Evolutionary conservation across 2,329 filamentous ascomycete genomes (phyloP).

Genomic region (Bisporella sp.): DNA sequence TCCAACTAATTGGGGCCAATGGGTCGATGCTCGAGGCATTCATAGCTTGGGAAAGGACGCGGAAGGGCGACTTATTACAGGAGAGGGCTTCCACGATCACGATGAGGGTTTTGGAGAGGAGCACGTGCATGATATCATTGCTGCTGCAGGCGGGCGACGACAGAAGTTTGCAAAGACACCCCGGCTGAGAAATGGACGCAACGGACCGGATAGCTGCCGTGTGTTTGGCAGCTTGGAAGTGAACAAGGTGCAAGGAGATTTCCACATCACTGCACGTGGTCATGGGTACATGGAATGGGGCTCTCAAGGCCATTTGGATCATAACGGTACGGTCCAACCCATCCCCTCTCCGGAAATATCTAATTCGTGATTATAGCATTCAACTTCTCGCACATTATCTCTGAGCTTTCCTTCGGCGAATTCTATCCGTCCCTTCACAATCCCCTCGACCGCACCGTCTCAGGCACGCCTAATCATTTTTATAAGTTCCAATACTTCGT

Average conservation of each 20-base stretch:
- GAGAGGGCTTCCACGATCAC: constrained; percentile 50
- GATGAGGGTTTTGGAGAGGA: constrained; percentile 70
- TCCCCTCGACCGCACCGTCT: constrained; percentile 86
- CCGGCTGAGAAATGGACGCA: constrained; percentile 34
- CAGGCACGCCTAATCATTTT: constrained; percentile 69
- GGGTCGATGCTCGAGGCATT: constrained; percentile 65
- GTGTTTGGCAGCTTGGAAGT: constrained; percentile 85
- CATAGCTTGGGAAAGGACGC: constrained; percentile 52
- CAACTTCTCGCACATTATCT: constrained; percentile 97
- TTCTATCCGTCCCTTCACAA: constrained; percentile 92
- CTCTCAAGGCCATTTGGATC: constrained; percentile 63
- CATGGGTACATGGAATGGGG: constrained; percentile 87
- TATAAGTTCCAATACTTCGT: constrained; percentile 98
- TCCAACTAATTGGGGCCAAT: constrained; percentile 72
- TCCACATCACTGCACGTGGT: constrained; percentile 91
- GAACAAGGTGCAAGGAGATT: constrained; percentile 97
- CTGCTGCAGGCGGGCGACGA: constrained; percentile 53
- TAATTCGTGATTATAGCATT: constrained; percentile 50
- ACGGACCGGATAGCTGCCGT: constrained; percentile 65
- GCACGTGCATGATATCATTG: constrained; percentile 87
- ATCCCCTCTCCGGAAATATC: background rate
- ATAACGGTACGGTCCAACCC: constrained; percentile 52
- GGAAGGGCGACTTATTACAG: constrained; percentile 47
- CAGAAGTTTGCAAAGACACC: constrained; percentile 73
- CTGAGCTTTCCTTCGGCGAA: constrained; percentile 93